These are phyloP conservation scores for Cystobasidium tubakii DNA, from an alignment of 768 basidiomycete genomes.

Conservation along the genomic window DNA sequence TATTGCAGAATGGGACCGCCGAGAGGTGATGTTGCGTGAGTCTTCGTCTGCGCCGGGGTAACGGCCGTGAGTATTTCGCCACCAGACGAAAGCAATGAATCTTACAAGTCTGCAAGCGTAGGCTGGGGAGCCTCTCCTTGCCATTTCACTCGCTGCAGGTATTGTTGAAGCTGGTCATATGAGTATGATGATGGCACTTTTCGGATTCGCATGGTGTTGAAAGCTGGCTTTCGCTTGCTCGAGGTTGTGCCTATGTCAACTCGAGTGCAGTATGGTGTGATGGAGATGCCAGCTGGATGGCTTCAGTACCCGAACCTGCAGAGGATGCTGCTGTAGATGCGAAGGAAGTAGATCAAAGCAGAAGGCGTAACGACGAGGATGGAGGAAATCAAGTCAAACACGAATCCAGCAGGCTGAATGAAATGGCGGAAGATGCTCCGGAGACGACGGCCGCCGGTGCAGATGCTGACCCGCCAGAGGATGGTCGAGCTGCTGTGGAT, in stretches of 20 bases:
- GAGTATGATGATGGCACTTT: not conserved
- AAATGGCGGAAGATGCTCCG: conserved; percentile 1
- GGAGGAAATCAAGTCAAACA: not conserved
- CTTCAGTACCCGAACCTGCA: not conserved
- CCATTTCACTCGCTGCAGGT: not conserved
- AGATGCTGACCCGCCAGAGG: not conserved
- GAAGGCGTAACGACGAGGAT: not conserved
- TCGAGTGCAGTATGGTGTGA: not conserved
- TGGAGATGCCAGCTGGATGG: conserved; percentile 1
- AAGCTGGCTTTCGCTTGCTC: not conserved
- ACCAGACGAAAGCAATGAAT: not conserved
- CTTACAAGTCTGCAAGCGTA: conserved; percentile 3
- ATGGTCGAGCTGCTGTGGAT: no score
- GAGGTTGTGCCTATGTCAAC: not conserved
- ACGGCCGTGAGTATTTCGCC: not conserved
- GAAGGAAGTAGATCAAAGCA: not conserved
- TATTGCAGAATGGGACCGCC: conserved; percentile 3
- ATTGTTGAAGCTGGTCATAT: conserved; percentile 7
- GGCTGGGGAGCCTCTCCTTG: not conserved
- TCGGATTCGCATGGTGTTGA: not conserved
- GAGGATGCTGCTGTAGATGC: not conserved
- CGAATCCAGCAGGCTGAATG: not conserved
- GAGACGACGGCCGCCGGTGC: not conserved
- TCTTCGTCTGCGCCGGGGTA: not conserved
- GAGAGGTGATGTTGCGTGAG: conserved; percentile 4